phyloP scores from a whole-genome alignment of 1,284 basidiomycete genomes.

The Chondrostereum purpureum region DNA sequence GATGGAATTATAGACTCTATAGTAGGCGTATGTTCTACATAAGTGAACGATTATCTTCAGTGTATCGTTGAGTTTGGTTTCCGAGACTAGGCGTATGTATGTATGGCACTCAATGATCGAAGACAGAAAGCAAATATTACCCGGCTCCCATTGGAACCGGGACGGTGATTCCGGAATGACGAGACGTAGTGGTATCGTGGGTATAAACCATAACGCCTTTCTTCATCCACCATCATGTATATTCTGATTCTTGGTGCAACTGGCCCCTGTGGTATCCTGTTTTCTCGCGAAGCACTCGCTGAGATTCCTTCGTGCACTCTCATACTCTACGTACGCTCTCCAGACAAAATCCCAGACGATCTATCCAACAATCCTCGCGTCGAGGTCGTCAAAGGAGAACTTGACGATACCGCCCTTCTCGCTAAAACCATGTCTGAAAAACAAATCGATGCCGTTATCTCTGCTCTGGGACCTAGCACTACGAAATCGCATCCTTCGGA shows the following conservation, averaged over 20 bases:
- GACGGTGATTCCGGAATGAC: no score
- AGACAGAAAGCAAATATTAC: no score
- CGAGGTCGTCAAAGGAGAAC: constrained; percentile 44
- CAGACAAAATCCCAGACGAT: constrained; percentile 51
- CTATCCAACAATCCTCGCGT: constrained; percentile 38
- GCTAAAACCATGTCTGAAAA: constrained; percentile 44
- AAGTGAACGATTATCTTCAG: no score
- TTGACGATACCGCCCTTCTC: constrained; percentile 44
- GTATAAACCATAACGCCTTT: no score
- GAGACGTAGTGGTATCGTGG: no score
- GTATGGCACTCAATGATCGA: no score
- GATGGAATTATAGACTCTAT: no score
- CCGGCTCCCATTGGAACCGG: no score
- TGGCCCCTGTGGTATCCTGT: constrained; percentile 47
- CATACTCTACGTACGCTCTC: constrained; percentile 55
- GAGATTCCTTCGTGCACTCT: constrained; percentile 35
- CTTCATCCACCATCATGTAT: no score
- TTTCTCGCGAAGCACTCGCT: constrained; percentile 47
- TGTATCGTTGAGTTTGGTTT: no score
- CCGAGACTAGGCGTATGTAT: no score
- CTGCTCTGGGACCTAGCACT: constrained; percentile 52
- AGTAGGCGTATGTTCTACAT: no score
- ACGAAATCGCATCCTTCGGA: constrained; percentile 34
- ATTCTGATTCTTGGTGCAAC: constrained; percentile 51
- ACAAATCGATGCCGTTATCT: constrained; percentile 58